Conservation (phyloP, 2,329 filamentous ascomycete species). For the Fusarium sp. region DNA sequence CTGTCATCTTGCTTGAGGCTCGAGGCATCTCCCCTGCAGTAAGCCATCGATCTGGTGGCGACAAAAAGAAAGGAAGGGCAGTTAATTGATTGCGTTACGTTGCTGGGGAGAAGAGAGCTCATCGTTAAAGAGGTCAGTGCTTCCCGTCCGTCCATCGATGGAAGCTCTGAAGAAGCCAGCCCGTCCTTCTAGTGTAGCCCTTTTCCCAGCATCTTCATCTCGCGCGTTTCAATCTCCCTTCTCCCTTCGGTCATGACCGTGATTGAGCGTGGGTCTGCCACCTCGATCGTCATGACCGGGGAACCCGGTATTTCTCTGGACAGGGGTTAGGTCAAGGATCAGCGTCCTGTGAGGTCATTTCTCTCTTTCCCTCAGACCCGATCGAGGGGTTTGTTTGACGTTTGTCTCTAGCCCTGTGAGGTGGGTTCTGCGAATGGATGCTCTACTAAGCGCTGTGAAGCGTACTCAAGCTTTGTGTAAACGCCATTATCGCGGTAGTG, state of each 20-base stretch:
- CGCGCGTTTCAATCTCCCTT: constrained; percentile 13
- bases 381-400: constrained; percentile 5
- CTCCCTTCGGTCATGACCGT: constrained; percentile 39
- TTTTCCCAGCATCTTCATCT: constrained; percentile 5
- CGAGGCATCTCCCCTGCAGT: constrained; percentile 22
- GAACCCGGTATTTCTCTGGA: constrained; percentile 17
- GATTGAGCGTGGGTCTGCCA: constrained; percentile 20
- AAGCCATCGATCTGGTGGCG: neutral
- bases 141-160: constrained; percentile 6
- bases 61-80: neutral
- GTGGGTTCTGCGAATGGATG: neutral
- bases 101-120: neutral
- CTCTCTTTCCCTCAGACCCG: neutral
- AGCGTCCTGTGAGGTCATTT: constrained; percentile 40
- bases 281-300: constrained; percentile 28
- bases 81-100: neutral
- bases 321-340: constrained; percentile 7
- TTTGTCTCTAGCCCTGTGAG: neutral
- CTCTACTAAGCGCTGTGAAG: neutral
- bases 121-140: constrained; percentile 9
- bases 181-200: constrained; percentile 23
- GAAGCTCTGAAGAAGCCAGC: constrained; percentile 27
- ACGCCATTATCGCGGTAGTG: neutral
- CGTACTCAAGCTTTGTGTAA: neutral
- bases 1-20: constrained; percentile 6